Percentiles rank a stretch among this genome's conserved stretches.
Evolutionary conservation across 257 asterid genomes (phyloP).

Genomic region (Petunia axillaris): DNA sequence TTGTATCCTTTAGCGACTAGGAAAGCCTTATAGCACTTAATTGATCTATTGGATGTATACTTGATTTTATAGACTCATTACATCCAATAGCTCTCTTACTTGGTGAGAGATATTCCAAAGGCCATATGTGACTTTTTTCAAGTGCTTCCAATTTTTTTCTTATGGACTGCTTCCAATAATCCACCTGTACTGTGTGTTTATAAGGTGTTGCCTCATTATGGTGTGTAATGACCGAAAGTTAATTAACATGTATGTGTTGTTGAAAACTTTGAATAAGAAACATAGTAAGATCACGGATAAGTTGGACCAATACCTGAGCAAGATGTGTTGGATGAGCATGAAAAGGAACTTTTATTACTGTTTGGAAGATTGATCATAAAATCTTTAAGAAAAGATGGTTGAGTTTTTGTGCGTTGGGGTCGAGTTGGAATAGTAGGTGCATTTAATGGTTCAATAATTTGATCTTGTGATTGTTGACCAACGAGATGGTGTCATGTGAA

Average conservation of each 20-base stretch:
- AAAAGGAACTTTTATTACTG: not conserved
- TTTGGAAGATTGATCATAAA: not conserved
- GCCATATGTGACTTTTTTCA: too few species aligned
- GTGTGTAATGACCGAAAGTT: too few species aligned
- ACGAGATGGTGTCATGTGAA: not conserved
- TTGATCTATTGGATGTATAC: too few species aligned
- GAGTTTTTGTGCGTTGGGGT: not conserved
- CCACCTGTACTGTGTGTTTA: too few species aligned
- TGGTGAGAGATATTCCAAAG: too few species aligned
- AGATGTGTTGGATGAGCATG: not conserved
- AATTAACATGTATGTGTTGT: not conserved
- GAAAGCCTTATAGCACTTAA: too few species aligned
- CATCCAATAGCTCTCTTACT: too few species aligned
- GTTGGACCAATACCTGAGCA: not conserved
- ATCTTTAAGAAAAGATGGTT: not conserved
- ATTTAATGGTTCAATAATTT: not conserved
- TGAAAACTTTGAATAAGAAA: not conserved
- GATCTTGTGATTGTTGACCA: not conserved
- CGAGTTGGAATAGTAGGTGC: not conserved
- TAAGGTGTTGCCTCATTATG: too few species aligned
- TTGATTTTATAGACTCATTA: too few species aligned
- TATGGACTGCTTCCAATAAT: too few species aligned
- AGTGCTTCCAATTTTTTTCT: too few species aligned
- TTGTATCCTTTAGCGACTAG: too few species aligned
- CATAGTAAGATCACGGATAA: not conserved